These are phyloP conservation scores for Lachancea thermotolerans DNA, from an alignment of 805 yeast species.

Conservation along the genomic window DNA sequence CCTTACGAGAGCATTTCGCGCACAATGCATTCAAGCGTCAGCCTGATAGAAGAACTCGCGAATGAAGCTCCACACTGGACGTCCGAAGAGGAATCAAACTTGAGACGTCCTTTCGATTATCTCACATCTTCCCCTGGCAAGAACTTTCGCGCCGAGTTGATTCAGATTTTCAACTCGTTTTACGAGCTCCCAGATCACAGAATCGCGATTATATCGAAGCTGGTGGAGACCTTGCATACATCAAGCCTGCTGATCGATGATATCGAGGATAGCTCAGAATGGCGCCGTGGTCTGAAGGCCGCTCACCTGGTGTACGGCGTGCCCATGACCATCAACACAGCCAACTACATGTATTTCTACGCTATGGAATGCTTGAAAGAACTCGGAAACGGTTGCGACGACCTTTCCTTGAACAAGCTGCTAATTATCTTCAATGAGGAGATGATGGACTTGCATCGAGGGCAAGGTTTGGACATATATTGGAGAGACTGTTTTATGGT, in stretches of 20 bases:
- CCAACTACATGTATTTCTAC: conserved; percentile 73
- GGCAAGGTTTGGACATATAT: conserved; percentile 83
- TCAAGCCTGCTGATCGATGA: conserved; percentile 76
- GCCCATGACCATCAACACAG: conserved; percentile 75
- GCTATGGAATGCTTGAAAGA: conserved; percentile 48
- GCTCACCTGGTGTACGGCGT: conserved; percentile 74
- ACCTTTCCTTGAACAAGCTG: conserved; percentile 23
- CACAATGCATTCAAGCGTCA: neutral
- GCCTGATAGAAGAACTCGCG: neutral
- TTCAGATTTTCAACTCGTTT: conserved; percentile 48
- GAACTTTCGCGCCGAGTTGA: conserved; percentile 43
- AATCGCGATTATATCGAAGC: conserved; percentile 36
- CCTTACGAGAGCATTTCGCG: too few relatives aligned
- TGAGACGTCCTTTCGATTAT: conserved; percentile 43
- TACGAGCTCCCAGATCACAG: conserved; percentile 37
- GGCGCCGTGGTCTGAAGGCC: conserved; percentile 71
- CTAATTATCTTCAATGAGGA: conserved; percentile 55
- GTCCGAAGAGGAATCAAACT: neutral
- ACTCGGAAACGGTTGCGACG: conserved; percentile 22
- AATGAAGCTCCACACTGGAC: conserved; percentile 5
- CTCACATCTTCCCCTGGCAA: conserved; percentile 49
- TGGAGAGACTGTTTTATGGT: conserved; percentile 68
- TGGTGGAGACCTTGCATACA: conserved; percentile 57
- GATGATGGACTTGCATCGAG: conserved; percentile 73
- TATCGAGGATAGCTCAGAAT: conserved; percentile 69